These are phyloP conservation scores for Cutaneotrichosporon sp. DNA, from an alignment of 1,284 basidiomycete genomes.

Conservation along the genomic window DNA sequence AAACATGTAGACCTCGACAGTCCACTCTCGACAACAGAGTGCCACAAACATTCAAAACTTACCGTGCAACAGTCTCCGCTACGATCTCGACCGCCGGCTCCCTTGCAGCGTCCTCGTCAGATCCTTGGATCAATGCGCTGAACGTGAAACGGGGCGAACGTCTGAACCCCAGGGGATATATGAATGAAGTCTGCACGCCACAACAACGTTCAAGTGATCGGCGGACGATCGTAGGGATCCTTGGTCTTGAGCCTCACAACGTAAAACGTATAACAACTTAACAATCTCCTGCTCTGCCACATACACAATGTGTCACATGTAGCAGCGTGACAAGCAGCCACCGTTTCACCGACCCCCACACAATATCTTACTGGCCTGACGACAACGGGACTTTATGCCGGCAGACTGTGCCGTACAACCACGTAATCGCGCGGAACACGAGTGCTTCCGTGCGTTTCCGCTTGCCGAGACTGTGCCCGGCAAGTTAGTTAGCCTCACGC, in stretches of 20 bases:
- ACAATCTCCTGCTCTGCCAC: not conserved
- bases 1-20: too few relatives aligned
- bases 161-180: not conserved
- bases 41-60: too few relatives aligned
- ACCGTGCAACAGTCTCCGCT: too few relatives aligned
- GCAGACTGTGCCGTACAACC: not conserved
- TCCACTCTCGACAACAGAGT: too few relatives aligned
- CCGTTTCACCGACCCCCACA: not conserved
- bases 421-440: not conserved
- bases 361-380: not conserved
- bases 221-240: too few relatives aligned
- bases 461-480: not conserved
- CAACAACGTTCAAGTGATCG: not conserved
- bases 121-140: not conserved
- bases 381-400: not conserved
- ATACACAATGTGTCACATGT: not conserved
- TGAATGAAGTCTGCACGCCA: not conserved
- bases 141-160: not conserved
- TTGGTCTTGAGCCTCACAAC: too few relatives aligned
- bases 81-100: too few relatives aligned
- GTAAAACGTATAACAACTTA: too few relatives aligned
- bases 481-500: not conserved
- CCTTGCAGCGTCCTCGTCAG: too few relatives aligned
- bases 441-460: not conserved
- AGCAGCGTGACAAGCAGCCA: not conserved